Evolutionary conservation across 2,329 filamentous ascomycete genomes (phyloP).

Genomic region (Anthostomella pinea): DNA sequence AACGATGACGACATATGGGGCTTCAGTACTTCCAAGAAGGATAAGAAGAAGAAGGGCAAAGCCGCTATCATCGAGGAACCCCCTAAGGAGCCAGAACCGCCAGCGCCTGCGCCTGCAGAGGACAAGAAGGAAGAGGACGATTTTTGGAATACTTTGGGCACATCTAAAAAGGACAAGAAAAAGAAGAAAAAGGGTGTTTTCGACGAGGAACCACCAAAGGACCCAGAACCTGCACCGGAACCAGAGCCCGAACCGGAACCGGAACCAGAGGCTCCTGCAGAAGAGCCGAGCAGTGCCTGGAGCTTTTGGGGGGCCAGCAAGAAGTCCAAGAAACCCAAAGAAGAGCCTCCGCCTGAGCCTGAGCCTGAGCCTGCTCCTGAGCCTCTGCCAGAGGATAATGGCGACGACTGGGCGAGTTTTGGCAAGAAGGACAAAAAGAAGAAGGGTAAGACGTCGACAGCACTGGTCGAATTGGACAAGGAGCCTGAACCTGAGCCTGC

Average conservation of each 20-base stretch:
- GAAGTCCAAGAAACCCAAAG: slow-evolving; percentile 37
- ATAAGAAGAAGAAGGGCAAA: slow-evolving; percentile 27
- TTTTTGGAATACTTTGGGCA: slow-evolving; percentile 32
- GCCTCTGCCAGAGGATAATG: slow-evolving; percentile 4
- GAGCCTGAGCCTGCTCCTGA: slow-evolving; percentile 3
- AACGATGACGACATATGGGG: slow-evolving; percentile 26
- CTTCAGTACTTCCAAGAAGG: slow-evolving; percentile 25
- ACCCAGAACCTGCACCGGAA: slow-evolving; percentile 26
- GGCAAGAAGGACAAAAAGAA: slow-evolving; percentile 29
- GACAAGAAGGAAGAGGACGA: slow-evolving; percentile 13
- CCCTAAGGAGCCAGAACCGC: slow-evolving; percentile 6
- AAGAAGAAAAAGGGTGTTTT: slow-evolving; percentile 45
- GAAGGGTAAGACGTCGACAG: slow-evolving; percentile 23
- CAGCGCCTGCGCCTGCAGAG: slow-evolving; percentile 9
- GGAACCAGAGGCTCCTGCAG: slow-evolving; percentile 33
- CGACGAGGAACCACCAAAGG: slow-evolving; percentile 24
- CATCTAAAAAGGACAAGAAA: slow-evolving; percentile 29
- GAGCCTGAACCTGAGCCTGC: slow-evolving; percentile 14
- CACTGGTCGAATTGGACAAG: slow-evolving; percentile 22
- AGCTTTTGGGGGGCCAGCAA: slow-evolving; percentile 55
- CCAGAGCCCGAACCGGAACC: slow-evolving; percentile 16
- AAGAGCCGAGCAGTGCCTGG: slow-evolving; percentile 48
- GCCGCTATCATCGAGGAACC: slow-evolving; percentile 3
- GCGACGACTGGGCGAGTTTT: slow-evolving; percentile 21
- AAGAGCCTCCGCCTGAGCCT: slow-evolving; percentile 12